phyloP scores from a whole-genome alignment of 2,329 filamentous ascomycete species.

The Trichoderma asperellum region DNA sequence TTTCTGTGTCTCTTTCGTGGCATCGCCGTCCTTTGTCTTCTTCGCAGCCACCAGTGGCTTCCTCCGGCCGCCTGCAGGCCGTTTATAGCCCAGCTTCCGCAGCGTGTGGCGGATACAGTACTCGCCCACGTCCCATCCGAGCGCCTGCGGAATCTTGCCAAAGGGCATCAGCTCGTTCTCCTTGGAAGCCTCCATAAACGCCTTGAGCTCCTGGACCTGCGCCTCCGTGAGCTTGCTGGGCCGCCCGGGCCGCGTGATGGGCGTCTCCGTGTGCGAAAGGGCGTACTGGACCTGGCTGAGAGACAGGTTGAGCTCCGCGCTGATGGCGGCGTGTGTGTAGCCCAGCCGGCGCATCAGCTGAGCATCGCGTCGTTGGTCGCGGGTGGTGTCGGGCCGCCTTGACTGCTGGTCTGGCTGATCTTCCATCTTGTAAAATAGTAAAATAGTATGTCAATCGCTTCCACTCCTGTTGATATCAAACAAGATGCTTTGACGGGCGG shows the following conservation, averaged over 20 bases:
- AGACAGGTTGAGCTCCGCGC: constrained; percentile 12
- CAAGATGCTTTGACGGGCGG: neutral
- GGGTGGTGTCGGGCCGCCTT: constrained; percentile 11
- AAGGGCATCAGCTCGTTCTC: constrained; percentile 18
- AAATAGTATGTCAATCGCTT: neutral
- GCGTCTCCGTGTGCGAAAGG: constrained; percentile 21
- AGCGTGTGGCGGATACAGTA: constrained; percentile 24
- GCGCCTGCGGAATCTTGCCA: constrained; percentile 13
- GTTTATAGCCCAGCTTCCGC: constrained; percentile 15
- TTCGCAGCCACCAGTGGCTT: neutral
- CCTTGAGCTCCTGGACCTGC: constrained; percentile 17
- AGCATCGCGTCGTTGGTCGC: constrained; percentile 21
- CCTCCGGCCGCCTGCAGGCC: constrained; percentile 3
- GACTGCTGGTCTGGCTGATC: neutral
- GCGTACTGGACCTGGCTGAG: constrained; percentile 18
- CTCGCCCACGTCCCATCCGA: constrained; percentile 22
- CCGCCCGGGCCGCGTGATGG: constrained; percentile 5
- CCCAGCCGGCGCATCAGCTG: constrained; percentile 21
- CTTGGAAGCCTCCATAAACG: constrained; percentile 15
- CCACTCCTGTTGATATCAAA: neutral
- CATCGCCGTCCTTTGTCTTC: neutral
- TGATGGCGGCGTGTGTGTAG: constrained; percentile 21
- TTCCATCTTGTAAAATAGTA: neutral
- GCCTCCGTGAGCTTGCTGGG: constrained; percentile 9
- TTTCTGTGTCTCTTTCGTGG: too few relatives aligned